phyloP scores from a whole-genome alignment of 2,329 filamentous ascomycete genomes.

The Aspergillus felis region DNA sequence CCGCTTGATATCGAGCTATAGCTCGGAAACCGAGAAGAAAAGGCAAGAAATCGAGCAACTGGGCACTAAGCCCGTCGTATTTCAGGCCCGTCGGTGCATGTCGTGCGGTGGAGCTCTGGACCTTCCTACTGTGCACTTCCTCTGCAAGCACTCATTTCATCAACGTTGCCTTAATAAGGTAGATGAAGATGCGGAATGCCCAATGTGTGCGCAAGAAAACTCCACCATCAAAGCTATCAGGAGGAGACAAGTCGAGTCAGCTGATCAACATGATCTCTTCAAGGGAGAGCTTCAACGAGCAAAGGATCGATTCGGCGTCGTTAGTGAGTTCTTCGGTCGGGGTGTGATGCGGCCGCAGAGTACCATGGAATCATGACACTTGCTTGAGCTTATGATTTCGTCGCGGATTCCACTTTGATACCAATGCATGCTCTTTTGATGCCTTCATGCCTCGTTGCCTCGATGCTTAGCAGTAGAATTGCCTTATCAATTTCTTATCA shows the following conservation, averaged over 20 bases:
- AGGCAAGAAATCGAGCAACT: slow-evolving; percentile 74
- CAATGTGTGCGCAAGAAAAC: slow-evolving; percentile 78
- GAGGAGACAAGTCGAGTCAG: slow-evolving; percentile 78
- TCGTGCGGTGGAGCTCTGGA: slow-evolving; percentile 76
- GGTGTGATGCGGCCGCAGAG: slow-evolving; percentile 69
- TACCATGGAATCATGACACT: slow-evolving; percentile 26
- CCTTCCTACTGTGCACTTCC: slow-evolving; percentile 86
- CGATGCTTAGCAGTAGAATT: background rate
- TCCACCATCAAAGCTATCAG: slow-evolving; percentile 85
- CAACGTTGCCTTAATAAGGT: slow-evolving; percentile 75
- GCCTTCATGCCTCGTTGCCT: background rate
- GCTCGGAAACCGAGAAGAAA: slow-evolving; percentile 75
- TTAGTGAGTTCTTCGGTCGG: slow-evolving; percentile 91
- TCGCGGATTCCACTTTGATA: background rate
- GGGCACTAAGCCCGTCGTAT: slow-evolving; percentile 74
- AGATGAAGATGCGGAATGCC: slow-evolving; percentile 71
- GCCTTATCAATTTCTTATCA: slow-evolving; percentile 21
- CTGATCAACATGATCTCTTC: slow-evolving; percentile 86
- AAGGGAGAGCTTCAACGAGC: slow-evolving; percentile 71
- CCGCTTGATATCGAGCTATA: slow-evolving; percentile 76
- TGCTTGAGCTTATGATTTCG: background rate
- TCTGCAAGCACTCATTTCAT: slow-evolving; percentile 97
- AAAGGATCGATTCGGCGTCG: slow-evolving; percentile 79
- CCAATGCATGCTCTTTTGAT: background rate
- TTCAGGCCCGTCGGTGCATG: slow-evolving; percentile 84